A percentile compares a stretch with the other conserved stretches of the same genome.
Conservation (phyloP, 352 stramenopile species). For the Phytophthora meadii region DNA sequence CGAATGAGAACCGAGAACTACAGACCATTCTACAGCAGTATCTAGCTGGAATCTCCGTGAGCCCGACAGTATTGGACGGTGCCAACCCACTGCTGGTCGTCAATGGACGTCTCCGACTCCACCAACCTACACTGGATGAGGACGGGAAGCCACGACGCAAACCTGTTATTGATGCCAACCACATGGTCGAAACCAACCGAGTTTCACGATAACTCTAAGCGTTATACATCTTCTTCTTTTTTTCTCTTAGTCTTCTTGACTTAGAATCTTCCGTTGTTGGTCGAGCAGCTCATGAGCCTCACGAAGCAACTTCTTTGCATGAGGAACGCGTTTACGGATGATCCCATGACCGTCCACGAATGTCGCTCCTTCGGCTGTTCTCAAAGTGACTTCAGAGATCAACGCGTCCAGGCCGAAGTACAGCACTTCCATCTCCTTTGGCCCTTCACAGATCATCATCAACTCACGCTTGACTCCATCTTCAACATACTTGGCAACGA, state of each 20-base stretch:
- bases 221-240: background rate
- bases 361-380: slow-evolving; percentile 52
- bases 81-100: slow-evolving; percentile 94
- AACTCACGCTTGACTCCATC: slow-evolving; percentile 39
- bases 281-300: slow-evolving; percentile 58
- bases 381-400: slow-evolving; percentile 45
- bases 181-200: slow-evolving; percentile 85
- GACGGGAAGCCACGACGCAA: slow-evolving; percentile 47
- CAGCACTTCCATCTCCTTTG: slow-evolving; percentile 65
- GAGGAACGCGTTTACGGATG: slow-evolving; percentile 67
- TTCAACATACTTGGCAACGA: slow-evolving; percentile 52
- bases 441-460: slow-evolving; percentile 69
- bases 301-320: slow-evolving; percentile 68
- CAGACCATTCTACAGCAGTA: slow-evolving; percentile 94
- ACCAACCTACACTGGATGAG: slow-evolving; percentile 41
- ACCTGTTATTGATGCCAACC: slow-evolving; percentile 78
- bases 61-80: slow-evolving; percentile 90
- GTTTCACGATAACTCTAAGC: slow-evolving; percentile 40
- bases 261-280: slow-evolving; percentile 15
- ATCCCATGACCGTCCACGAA: slow-evolving; percentile 71
- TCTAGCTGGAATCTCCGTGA: slow-evolving; percentile 93
- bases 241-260: slow-evolving; percentile 9
- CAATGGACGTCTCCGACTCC: slow-evolving; percentile 86
- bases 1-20: slow-evolving; percentile 91
- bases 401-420: slow-evolving; percentile 59